A percentile compares a stretch with the other conserved stretches of the same genome.
Conservation (phyloP, 352 stramenopile species). For the Phytopythium cucurbitacearum region DNA sequence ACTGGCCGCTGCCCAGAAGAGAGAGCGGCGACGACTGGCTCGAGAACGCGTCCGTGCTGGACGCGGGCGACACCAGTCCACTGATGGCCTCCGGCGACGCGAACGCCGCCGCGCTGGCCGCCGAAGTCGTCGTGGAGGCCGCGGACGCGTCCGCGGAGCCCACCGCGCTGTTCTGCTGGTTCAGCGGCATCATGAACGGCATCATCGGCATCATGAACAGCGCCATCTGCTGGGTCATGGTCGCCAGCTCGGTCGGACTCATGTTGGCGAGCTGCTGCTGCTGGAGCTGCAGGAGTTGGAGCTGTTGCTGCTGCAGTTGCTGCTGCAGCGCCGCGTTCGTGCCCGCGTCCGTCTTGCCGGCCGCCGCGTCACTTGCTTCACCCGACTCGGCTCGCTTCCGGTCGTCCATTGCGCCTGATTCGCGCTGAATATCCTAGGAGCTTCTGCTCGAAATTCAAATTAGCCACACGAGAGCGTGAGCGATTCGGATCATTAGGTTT, state of each 20-base stretch:
- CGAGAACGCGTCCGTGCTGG: constrained; percentile 12
- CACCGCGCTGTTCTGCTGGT: constrained; percentile 23
- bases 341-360: constrained; percentile 1
- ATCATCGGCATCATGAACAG: constrained; percentile 81
- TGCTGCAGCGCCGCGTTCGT: constrained; percentile 36
- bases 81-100: not conserved
- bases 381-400: constrained; percentile 9
- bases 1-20: constrained; percentile 22
- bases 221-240: constrained; percentile 65
- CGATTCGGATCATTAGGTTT: constrained; percentile 1
- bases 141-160: constrained; percentile 1
- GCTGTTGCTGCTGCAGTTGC: constrained; percentile 57
- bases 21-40: constrained; percentile 19
- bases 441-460: not conserved
- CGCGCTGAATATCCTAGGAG: constrained; percentile 11
- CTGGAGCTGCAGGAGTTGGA: constrained; percentile 54
- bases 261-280: constrained; percentile 50
- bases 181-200: constrained; percentile 62
- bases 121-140: not conserved
- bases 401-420: constrained; percentile 15
- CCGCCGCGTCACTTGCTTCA: constrained; percentile 5
- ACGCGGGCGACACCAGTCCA: constrained; percentile 4
- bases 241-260: constrained; percentile 46
- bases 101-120: not conserved
- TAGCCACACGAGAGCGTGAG: too few species aligned